phyloP scores from a whole-genome alignment of 2,329 filamentous ascomycete genomes.

The Beauveria pseudobassiana region DNA sequence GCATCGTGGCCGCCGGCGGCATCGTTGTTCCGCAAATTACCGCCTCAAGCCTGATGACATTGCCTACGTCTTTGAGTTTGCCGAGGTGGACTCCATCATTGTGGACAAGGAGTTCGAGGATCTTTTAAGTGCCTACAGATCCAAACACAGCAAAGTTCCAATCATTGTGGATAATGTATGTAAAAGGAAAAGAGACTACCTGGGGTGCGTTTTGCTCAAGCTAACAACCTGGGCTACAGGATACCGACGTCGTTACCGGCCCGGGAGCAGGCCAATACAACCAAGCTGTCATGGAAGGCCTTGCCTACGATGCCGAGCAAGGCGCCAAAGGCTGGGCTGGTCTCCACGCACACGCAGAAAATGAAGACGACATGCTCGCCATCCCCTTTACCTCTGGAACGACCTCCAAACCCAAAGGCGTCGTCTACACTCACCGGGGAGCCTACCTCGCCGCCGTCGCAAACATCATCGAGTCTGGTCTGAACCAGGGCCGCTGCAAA shows the following conservation, averaged over 20 bases:
- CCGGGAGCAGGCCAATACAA: constrained; percentile 75
- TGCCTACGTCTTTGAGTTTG: constrained; percentile 80
- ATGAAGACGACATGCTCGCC: constrained; percentile 77
- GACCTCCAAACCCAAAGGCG: constrained; percentile 85
- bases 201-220: neutral
- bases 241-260: constrained; percentile 71
- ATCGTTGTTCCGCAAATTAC: constrained; percentile 62
- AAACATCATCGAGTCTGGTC: constrained; percentile 81
- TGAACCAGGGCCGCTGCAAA: constrained; percentile 69
- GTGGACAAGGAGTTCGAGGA: constrained; percentile 73
- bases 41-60: constrained; percentile 76
- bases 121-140: constrained; percentile 60
- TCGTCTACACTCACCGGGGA: constrained; percentile 83
- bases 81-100: constrained; percentile 79
- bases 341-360: constrained; percentile 58
- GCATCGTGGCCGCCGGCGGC: constrained; percentile 72
- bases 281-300: constrained; percentile 71
- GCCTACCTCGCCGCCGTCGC: constrained; percentile 77
- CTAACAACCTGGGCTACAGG: constrained; percentile 35
- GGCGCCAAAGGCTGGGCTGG: constrained; percentile 69
- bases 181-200: constrained; percentile 19
- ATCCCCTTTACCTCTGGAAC: constrained; percentile 93
- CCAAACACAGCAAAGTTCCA: constrained; percentile 53
- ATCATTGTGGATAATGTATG: constrained; percentile 65
- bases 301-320: constrained; percentile 59